Conservation (phyloP, 1,284 basidiomycete species). For the Moesziomyces parantarcticus region DNA sequence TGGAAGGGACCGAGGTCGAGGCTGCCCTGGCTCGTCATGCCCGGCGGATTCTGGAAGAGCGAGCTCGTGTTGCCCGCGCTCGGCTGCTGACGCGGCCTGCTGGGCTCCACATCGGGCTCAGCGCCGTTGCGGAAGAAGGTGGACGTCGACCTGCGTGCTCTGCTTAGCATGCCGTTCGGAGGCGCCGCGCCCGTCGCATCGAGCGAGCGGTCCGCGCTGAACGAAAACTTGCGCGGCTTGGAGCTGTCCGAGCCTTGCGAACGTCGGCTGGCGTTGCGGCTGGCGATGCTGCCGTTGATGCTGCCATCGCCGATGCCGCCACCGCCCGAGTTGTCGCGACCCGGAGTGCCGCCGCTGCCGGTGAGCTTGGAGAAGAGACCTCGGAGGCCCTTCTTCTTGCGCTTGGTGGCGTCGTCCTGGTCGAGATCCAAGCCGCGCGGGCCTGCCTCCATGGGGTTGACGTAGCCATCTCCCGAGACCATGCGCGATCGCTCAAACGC, state of each 20-base stretch:
- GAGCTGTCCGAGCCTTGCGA: constrained; percentile 46
- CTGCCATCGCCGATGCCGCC: constrained; percentile 10
- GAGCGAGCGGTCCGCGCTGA: constrained; percentile 42
- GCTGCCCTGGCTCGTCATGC: constrained; percentile 56
- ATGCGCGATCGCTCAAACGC: constrained; percentile 37
- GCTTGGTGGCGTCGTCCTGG: constrained; percentile 32
- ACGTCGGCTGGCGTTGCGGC: constrained; percentile 44
- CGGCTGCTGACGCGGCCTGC: constrained; percentile 11
- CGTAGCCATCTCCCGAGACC: constrained; percentile 43
- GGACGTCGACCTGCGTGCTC: constrained; percentile 44
- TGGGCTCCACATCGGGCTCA: constrained; percentile 12
- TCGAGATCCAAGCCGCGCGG: constrained; percentile 31
- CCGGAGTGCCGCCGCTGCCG: constrained; percentile 22
- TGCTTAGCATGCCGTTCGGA: constrained; percentile 34
- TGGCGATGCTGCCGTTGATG: constrained; percentile 45
- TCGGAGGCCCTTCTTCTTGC: constrained; percentile 56
- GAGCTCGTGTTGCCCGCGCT: constrained; percentile 18
- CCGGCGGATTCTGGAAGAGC: constrained; percentile 49
- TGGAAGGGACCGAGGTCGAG: constrained; percentile 62
- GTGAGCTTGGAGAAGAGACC: constrained; percentile 54
- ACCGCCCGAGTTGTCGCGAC: constrained; percentile 21
- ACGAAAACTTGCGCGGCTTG: constrained; percentile 32
- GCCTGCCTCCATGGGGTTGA: constrained; percentile 42
- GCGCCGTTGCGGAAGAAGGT: constrained; percentile 38
- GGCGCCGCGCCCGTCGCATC: constrained; percentile 21